Evolutionary conservation across 179 eudicot genomes (phyloP).

Genomic region (Spinacia oleracea): DNA sequence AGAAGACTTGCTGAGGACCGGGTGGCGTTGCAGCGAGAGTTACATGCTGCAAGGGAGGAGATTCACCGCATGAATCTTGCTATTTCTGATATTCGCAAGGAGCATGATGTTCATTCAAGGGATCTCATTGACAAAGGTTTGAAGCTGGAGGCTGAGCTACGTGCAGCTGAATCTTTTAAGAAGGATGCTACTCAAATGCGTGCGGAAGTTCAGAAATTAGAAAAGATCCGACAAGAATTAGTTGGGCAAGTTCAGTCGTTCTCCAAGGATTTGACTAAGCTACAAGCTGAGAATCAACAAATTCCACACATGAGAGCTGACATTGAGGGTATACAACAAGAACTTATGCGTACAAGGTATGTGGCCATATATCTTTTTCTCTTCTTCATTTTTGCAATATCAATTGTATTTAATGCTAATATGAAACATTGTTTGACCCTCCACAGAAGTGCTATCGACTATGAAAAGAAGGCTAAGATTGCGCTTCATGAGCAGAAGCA

Average conservation of each 20-base stretch:
- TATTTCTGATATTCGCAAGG: conserved; percentile 67
- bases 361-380: background rate
- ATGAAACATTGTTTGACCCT: background rate
- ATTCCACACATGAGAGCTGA: conserved; percentile 71
- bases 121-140: conserved; percentile 77
- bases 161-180: conserved; percentile 71
- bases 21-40: conserved; percentile 65
- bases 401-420: background rate
- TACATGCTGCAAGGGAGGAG: conserved; percentile 77
- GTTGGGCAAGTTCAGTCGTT: conserved; percentile 67
- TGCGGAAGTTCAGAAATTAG: conserved; percentile 73
- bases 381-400: background rate
- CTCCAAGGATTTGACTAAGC: conserved; percentile 57
- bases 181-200: conserved; percentile 66
- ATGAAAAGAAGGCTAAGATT: conserved; percentile 81
- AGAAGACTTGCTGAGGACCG: conserved; percentile 84
- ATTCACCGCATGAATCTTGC: conserved; percentile 67
- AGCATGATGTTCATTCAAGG: conserved; percentile 74
- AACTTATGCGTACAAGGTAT: conserved; percentile 87
- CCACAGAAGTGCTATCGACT: conserved; percentile 75
- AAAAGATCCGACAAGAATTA: conserved; percentile 59
- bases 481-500: conserved; percentile 87
- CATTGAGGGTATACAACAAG: conserved; percentile 71
- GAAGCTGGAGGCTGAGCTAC: conserved; percentile 90
- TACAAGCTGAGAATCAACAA: conserved; percentile 75